These are phyloP conservation scores for Claviceps africana DNA, from an alignment of 2,329 filamentous ascomycete genomes.

Conservation along the genomic window DNA sequence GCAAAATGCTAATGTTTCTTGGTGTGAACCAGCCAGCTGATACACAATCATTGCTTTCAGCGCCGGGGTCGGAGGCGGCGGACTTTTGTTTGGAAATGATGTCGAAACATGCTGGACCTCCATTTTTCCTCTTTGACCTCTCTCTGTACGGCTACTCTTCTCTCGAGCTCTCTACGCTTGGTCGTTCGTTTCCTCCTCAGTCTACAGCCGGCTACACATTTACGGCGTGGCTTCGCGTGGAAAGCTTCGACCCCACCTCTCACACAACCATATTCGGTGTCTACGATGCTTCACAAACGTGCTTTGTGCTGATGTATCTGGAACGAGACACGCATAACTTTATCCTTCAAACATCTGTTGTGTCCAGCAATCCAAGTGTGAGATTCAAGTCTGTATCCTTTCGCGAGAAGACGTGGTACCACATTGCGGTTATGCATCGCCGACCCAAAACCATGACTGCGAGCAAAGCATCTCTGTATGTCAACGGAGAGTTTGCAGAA, in stretches of 20 bases:
- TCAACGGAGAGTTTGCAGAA: constrained; percentile 88
- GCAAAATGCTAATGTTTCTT: constrained; percentile 53
- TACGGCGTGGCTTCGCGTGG: constrained; percentile 75
- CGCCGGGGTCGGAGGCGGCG: constrained; percentile 38
- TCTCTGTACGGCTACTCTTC: constrained; percentile 79
- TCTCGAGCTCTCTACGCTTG: constrained; percentile 76
- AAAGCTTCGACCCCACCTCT: constrained; percentile 67
- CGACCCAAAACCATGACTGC: constrained; percentile 59
- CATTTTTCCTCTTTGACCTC: constrained; percentile 88
- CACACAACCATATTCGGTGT: constrained; percentile 95
- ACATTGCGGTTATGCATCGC: constrained; percentile 77
- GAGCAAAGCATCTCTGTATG: constrained; percentile 74
- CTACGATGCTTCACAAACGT: constrained; percentile 82
- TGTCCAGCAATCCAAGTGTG: constrained; percentile 72
- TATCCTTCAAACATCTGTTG: constrained; percentile 90
- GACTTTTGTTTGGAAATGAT: constrained; percentile 63
- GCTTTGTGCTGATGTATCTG: constrained; percentile 85
- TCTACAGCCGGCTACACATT: constrained; percentile 79
- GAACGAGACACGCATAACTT: constrained; percentile 89
- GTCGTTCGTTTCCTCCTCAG: constrained; percentile 69
- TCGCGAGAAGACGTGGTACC: constrained; percentile 72
- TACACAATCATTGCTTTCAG: constrained; percentile 56
- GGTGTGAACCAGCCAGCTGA: constrained; percentile 73
- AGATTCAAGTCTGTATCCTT: constrained; percentile 80
- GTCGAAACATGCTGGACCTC: constrained; percentile 58